Base-by-base conservation (phyloP, 306 rosid species). In the Vigna nakashimae region DNA sequence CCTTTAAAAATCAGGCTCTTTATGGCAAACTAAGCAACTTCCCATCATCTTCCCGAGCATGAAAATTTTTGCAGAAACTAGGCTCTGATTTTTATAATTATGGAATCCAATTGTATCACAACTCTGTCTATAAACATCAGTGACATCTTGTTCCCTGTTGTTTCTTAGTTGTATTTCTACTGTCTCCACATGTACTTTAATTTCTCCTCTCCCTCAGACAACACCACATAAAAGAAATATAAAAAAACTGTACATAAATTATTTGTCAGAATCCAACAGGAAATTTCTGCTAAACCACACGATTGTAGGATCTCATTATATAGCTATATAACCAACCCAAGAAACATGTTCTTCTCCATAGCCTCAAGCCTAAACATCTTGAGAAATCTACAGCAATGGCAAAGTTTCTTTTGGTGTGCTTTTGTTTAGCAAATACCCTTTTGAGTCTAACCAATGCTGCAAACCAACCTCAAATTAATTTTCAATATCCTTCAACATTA, bases 121-220 rank as follows among this genome's bases (percentile, higher is more conserved):
- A n/a, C n/a, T n/a, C n/a, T n/a, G n/a, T n/a, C n/a, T n/a, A n/a
- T n/a, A n/a, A 87, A 87, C 89, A 89, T 79, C 71, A 52, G 32
- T 65, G 71, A 55, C 86, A 89, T 89, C 80, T 52, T 90, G 97
- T 85, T 88, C 90, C 93, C 92, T 86, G 75, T 76, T 83, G 66
- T 81, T 59, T 66, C 86, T 80, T 82, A 75, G 88, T 74, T 87
- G 91, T 85, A 86, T 84, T 86, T 60, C 78, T 86, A 87, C 42
- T 67, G 69, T 74, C 73, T 73, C 74, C 89, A 77, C 87, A 85
- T 83, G 85, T 57, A 65, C 15, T 80, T 79, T 69, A 77, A 36
- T 87, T 81, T 56, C 73, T 70, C 82, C 75, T 12, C 40, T 70
- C 60, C 52, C 69, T 59, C 82, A 70, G 92, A 90, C 97, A 90